Percentiles rank a stretch among this genome's conserved stretches.
phyloP scores from a whole-genome alignment of 441 rosid species.

The Aquilaria agallochum region DNA sequence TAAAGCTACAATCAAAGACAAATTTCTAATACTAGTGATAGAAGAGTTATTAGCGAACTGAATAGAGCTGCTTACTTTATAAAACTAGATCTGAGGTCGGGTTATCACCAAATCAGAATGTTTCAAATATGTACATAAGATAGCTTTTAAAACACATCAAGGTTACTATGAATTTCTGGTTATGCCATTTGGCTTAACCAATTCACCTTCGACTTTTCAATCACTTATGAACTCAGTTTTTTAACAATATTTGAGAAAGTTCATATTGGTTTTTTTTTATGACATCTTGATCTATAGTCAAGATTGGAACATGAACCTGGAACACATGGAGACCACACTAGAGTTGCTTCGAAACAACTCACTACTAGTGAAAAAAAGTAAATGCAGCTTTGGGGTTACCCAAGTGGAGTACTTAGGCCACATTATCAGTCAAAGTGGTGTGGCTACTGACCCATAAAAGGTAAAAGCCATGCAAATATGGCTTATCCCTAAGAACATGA shows the following conservation, averaged over 20 bases:
- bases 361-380: background rate
- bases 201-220: background rate
- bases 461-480: background rate
- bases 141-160: background rate
- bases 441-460: background rate
- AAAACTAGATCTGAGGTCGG: slow-evolving; percentile 2
- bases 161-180: background rate
- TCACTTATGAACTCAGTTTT: background rate
- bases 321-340: background rate
- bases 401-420: background rate
- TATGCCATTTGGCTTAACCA: background rate
- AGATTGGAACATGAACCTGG: background rate
- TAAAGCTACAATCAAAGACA: background rate
- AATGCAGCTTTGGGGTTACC: background rate
- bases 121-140: background rate
- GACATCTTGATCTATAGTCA: background rate
- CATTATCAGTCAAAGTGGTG: background rate
- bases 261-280: background rate
- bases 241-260: background rate
- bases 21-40: background rate
- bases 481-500: background rate
- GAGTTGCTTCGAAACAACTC: background rate
- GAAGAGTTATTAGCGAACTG: slow-evolving; percentile 4
- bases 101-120: slow-evolving; percentile 10
- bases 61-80: background rate